A percentile compares a stretch with the other conserved stretches of the same genome.
These are phyloP conservation scores for Acidiella bohemica DNA, from an alignment of 495 filamentous ascomycete species.

Conservation along the genomic window DNA sequence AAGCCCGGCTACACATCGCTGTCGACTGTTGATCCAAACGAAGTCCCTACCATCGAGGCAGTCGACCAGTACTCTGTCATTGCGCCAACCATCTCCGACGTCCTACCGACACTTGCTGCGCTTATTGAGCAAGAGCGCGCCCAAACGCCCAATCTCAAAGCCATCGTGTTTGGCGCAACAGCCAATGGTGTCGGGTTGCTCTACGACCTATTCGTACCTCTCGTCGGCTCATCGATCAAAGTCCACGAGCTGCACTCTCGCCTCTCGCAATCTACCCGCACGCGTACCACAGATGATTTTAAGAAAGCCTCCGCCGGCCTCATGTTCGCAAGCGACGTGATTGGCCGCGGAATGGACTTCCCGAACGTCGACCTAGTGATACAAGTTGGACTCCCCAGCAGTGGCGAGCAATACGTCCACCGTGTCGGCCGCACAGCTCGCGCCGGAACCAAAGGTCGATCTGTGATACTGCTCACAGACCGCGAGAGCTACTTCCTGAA, in stretches of 20 bases:
- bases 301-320: slow-evolving; percentile 41
- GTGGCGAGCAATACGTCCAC: slow-evolving; percentile 57
- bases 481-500: slow-evolving; percentile 48
- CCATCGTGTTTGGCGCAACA: slow-evolving; percentile 56
- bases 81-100: slow-evolving; percentile 54
- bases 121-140: slow-evolving; percentile 45
- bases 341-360: slow-evolving; percentile 67
- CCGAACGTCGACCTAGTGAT: slow-evolving; percentile 60
- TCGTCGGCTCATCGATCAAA: slow-evolving; percentile 31
- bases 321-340: slow-evolving; percentile 55
- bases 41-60: slow-evolving; percentile 66
- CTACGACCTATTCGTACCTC: slow-evolving; percentile 33
- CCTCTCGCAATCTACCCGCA: slow-evolving; percentile 43
- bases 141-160: slow-evolving; percentile 38
- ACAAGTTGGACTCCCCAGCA: slow-evolving; percentile 49
- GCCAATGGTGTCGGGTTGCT: slow-evolving; percentile 49
- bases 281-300: slow-evolving; percentile 45
- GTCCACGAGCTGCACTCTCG: slow-evolving; percentile 49
- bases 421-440: slow-evolving; percentile 60
- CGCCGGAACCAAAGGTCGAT: slow-evolving; percentile 54
- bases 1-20: slow-evolving; percentile 66
- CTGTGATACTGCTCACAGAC: slow-evolving; percentile 48
- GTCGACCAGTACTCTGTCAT: slow-evolving; percentile 67
- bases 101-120: slow-evolving; percentile 62
- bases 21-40: slow-evolving; percentile 65